These are phyloP conservation scores for Mychonastes homosphaera DNA, from an alignment of 139 green algal species.

Conservation along the genomic window DNA sequence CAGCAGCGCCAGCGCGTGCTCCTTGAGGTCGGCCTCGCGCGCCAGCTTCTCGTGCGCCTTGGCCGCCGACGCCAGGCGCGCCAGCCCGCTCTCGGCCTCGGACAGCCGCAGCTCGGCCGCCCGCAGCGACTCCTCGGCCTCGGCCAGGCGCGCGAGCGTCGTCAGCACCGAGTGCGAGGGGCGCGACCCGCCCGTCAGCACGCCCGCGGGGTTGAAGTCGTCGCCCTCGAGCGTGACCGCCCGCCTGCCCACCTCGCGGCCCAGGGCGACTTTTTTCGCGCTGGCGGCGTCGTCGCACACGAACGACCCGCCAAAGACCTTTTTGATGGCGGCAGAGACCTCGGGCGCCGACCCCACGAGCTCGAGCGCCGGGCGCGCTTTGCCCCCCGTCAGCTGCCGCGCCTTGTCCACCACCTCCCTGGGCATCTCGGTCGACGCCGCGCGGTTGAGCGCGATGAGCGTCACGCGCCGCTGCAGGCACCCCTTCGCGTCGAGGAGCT, in stretches of 20 bases:
- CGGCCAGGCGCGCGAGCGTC: slow-evolving; percentile 55
- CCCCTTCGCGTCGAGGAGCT: slow-evolving; percentile 74
- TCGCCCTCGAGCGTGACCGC: slow-evolving; percentile 96
- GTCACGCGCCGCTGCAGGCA: slow-evolving; percentile 79
- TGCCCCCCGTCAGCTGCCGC: slow-evolving; percentile 31
- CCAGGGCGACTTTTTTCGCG: slow-evolving; percentile 86
- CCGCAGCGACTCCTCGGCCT: slow-evolving; percentile 42
- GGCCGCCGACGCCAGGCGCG: slow-evolving; percentile 20
- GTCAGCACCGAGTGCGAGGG: slow-evolving; percentile 40
- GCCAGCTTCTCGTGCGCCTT: slow-evolving; percentile 40
- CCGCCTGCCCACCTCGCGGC: slow-evolving; percentile 63
- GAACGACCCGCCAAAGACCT: slow-evolving; percentile 86
- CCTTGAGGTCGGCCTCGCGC: slow-evolving; percentile 66
- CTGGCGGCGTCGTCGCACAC: slow-evolving; percentile 86
- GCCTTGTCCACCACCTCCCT: slow-evolving; percentile 16
- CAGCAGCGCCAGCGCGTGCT: slow-evolving; percentile 60
- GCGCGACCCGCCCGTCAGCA: slow-evolving; percentile 20
- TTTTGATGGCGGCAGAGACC: slow-evolving; percentile 79
- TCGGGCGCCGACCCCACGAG: slow-evolving; percentile 69
- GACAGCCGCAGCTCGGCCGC: slow-evolving; percentile 20
- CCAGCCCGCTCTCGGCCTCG: slow-evolving; percentile 25
- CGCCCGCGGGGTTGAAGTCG: slow-evolving; percentile 80
- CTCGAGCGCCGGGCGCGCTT: slow-evolving; percentile 68
- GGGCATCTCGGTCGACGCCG: slow-evolving; percentile 9
- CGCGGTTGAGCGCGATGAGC: slow-evolving; percentile 97